Base-by-base conservation (phyloP, 202 grass and related monocot genomes). In the Brachypodium distachyon region DNA sequence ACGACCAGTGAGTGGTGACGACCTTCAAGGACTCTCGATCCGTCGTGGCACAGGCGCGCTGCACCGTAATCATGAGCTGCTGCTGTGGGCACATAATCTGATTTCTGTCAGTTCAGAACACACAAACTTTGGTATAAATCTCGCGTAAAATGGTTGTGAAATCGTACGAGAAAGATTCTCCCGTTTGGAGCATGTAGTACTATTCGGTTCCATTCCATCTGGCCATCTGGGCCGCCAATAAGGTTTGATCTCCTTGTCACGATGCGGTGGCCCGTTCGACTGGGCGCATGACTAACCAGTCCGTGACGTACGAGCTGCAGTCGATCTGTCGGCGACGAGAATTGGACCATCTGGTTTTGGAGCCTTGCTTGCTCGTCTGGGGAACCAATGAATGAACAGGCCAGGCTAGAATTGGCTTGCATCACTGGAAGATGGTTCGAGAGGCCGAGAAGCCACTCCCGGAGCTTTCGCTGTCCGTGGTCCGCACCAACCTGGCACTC, bases 1-100 rank as follows among this genome's bases (percentile, higher is more conserved):
- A 88, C 27, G 63, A 88, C 16, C 61, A 84, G 61, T 27, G 28
- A n/a, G n/a, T n/a, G n/a, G n/a, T n/a, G n/a, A n/a, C n/a, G n/a
- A 41, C 13, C 19, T 46, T 57, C n/a, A 6, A n/a, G n/a, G n/a
- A 66, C 31, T 17, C 11, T 18, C 16, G 4, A 9, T 19, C 17
- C 27, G 26, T 14, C 25, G 12, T 57, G 55, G 55, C 55, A 58
- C 14, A 18, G 38, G 27, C 38, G 39, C 11, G 16, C 33, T 1
- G 22, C 51, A 0, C 3, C 2, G 42, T 26, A n/a, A 1, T 76
- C 16, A 31, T n/a, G 40, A 26, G 42, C 74, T 77, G 43, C 18
- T 52, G 13, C n/a, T n/a, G 19, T 31, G 58, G 14, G 23, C 33
- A 29, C 60, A 78, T 54, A 67, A 78, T 11, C 17, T 27, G 48